phyloP scores from a whole-genome alignment of 129 eudicot species.

The Pseudognaphalium luteoalbum region DNA sequence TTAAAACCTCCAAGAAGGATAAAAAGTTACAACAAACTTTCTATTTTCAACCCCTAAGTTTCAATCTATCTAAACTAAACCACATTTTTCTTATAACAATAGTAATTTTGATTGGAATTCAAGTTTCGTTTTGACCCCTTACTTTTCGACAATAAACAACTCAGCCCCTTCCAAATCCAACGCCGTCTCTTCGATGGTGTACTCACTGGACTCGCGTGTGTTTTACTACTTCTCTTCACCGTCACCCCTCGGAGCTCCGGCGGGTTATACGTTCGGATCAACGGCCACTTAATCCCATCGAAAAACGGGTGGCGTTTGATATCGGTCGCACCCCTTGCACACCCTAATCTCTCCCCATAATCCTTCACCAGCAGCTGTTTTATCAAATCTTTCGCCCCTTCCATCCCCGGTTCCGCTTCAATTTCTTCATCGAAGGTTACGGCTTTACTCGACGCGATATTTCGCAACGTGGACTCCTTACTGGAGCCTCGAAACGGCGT shows the following conservation, averaged over 20 bases:
- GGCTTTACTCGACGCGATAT: slow-evolving; percentile 54
- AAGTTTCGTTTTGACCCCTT: slow-evolving; percentile 52
- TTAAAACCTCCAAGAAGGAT: slow-evolving; percentile 12
- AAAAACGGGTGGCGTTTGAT: slow-evolving; percentile 86
- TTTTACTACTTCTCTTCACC: slow-evolving; percentile 43
- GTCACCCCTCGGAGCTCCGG: slow-evolving; percentile 78
- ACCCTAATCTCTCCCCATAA: slow-evolving; percentile 65
- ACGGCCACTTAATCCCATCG: slow-evolving; percentile 82
- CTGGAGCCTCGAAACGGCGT: slow-evolving; percentile 79
- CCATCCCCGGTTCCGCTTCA: slow-evolving; percentile 25
- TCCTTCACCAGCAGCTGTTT: slow-evolving; percentile 70
- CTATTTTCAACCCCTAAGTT: slow-evolving; percentile 17
- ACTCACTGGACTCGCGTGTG: slow-evolving; percentile 35
- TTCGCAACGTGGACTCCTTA: slow-evolving; percentile 82
- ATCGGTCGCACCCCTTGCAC: slow-evolving; percentile 77
- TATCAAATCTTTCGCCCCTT: slow-evolving; percentile 61
- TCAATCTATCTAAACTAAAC: slow-evolving; percentile 10
- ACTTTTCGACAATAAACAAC: slow-evolving; percentile 41
- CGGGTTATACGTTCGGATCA: slow-evolving; percentile 67
- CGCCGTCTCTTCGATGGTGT: slow-evolving; percentile 49
- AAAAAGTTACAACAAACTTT: slow-evolving; percentile 11
- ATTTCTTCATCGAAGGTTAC: slow-evolving; percentile 39
- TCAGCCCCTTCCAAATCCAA: slow-evolving; percentile 59
- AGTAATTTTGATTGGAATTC: slow-evolving; percentile 59
- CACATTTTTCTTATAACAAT: slow-evolving; percentile 46